Evolutionary conservation across 257 asterid genomes (phyloP).

Genomic region (Pogostemon cablin): DNA sequence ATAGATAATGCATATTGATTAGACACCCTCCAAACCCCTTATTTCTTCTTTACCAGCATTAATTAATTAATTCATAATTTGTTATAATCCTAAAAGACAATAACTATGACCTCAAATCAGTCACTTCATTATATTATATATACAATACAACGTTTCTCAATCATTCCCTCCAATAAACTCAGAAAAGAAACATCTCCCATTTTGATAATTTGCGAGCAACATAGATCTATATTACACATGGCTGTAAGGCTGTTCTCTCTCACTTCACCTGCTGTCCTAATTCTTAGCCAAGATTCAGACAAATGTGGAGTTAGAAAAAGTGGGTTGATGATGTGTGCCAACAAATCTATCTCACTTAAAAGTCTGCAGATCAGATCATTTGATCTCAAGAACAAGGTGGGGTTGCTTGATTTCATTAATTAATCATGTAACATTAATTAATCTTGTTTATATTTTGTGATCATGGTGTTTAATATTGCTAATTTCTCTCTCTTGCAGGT

Average conservation of each 20-base stretch:
- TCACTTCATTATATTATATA: constrained; percentile 19
- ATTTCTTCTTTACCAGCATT: neutral
- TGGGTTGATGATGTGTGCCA: constrained; percentile 48
- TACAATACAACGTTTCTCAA: constrained; percentile 31
- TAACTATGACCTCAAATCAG: constrained; percentile 22
- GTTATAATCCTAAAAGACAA: constrained; percentile 27
- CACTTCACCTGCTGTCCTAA: constrained; percentile 30
- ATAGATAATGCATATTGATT: constrained; percentile 48
- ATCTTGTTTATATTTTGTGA: neutral
- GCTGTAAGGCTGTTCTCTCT: constrained; percentile 40
- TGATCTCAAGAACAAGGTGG: constrained; percentile 36
- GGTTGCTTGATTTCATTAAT: neutral
- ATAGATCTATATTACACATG: constrained; percentile 39
- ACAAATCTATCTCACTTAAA: constrained; percentile 36
- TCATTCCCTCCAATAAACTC: constrained; percentile 32
- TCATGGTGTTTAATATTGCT: neutral
- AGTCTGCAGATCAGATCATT: constrained; percentile 41
- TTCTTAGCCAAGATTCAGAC: constrained; percentile 27
- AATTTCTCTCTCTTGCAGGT: constrained; percentile 38
- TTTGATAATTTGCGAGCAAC: neutral
- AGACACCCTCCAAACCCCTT: constrained; percentile 39
- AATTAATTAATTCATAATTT: constrained; percentile 15
- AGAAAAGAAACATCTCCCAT: neutral
- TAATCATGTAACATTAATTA: neutral
- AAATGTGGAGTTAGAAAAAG: constrained; percentile 24